Evolutionary conservation across 768 basidiomycete species (phyloP), one percentile per base, ranked within the genome.

Genomic region (Flagelloscypha sp.): DNA sequence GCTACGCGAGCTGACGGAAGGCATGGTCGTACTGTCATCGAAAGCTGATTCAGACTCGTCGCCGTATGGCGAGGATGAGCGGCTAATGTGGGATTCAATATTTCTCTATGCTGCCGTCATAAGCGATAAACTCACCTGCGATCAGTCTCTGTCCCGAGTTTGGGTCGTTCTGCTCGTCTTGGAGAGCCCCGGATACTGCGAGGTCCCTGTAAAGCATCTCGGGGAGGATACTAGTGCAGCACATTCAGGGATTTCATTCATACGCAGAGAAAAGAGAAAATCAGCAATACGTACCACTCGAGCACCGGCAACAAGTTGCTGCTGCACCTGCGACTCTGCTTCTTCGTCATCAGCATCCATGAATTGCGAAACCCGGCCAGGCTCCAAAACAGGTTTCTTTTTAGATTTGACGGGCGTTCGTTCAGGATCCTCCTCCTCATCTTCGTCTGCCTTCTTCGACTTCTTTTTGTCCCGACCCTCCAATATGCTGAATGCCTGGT

Each of bases 291-390:
- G 43, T 50, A 89, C 84, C 41, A 84, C 64, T 37, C 72, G 76
- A 11, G 73, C 79, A 23, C 84, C 87, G 37, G 78, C 79, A 22
- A 72, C 79, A 20, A 93, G 59, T 41, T 86, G 86, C 42, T 84
- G 79, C 49, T 90, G 85, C 29, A 94, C 85, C 54, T 93, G 88
- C 48, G 84, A 81, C 44, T 84, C 74, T 6, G 85, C 86, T 46
- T 80, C 68, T 9, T 72, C 78, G 35, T 87, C 86, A 45, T 90
- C 86, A 3, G 87, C 87, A 54, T 90, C 87, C 80, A 87, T 81
- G 49, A 89, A 89, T 48, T 88, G 87, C 8, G 87, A 89, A 3
- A 70, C 68, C 5, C 75, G 73, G 12, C 76, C 76, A 48, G 58
- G 66, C 34, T 67, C 66, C 25, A 73, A 67, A 18, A 60, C 45